Evolutionary conservation across 2,329 filamentous ascomycete genomes (phyloP).

Genomic region (Colletotrichum sp.): DNA sequence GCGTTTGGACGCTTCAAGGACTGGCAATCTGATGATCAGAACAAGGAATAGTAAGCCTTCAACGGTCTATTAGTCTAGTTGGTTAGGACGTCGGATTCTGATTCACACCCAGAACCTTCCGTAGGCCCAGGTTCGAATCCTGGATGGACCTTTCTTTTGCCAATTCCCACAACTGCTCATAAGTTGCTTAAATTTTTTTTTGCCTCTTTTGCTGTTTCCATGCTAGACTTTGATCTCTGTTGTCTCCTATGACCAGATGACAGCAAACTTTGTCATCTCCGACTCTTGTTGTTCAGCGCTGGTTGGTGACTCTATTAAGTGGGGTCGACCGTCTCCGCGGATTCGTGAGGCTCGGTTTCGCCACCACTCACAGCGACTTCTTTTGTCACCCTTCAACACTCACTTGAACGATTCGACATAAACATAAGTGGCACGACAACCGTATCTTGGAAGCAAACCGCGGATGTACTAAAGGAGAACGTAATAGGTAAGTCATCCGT

Average conservation of each 20-base stretch:
- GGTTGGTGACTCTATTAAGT: constrained; percentile 13
- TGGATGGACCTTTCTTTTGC: constrained; percentile 18
- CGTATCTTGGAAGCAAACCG: neutral
- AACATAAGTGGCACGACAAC: neutral
- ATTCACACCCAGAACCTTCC: neutral
- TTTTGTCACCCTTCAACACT: neutral
- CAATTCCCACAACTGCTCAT: rapidly evolving
- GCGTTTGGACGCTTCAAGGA: rapidly evolving
- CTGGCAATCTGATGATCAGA: rapidly evolving
- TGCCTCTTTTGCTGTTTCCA: neutral
- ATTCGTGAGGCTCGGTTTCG: neutral
- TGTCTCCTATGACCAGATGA: neutral
- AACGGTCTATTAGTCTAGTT: constrained; percentile 22
- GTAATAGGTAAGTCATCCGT: neutral
- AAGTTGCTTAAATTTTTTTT: too few species aligned
- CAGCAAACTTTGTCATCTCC: neutral
- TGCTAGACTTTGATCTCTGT: neutral
- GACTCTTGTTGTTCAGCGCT: neutral
- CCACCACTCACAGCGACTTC: constrained; percentile 12
- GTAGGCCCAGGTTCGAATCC: constrained; percentile 23
- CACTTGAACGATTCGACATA: neutral
- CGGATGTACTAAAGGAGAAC: rapidly evolving
- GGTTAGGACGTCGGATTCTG: constrained; percentile 24
- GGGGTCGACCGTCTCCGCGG: neutral
- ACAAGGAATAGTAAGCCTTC: rapidly evolving